Evolutionary conservation across 805 yeast species (phyloP), one percentile per base, ranked within the genome.

Genomic region (Lipomyces kockii): DNA sequence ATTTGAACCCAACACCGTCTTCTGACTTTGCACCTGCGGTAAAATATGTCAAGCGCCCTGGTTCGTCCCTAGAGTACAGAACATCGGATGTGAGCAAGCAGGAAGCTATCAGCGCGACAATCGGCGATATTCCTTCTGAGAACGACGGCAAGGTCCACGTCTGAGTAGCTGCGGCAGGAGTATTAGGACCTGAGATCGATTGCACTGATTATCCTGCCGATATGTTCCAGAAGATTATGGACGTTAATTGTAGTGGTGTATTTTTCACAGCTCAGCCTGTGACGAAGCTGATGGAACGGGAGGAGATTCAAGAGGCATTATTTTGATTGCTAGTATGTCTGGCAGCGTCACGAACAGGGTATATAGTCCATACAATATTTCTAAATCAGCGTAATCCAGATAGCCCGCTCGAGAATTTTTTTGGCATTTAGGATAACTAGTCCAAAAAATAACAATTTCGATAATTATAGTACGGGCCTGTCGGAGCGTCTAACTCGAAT

Each of bases 301-400:
- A 80, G 65, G 60, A 62, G 14, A 88, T 88, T 70, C 86, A 4
- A 95, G 95, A 27, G 87, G 91, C 2, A 81, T 90, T 71, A 85
- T 90, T 66, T 81, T 88, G 75, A 90, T 94, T 1, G 90, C 91
- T 0, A 88, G 93, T 29, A 90, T 90, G 88, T 86, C 91, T 27
- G 94, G 88, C 3, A 87, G 85, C 76, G 86, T 90, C 71, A 89
- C 84, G 70, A 90, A 90, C 75, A 85, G 87, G 65, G 94, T 92
- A 29, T 89, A 88, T 74, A 80, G 27, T 25, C 83, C 87, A 7
- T 88, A 89, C 78, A 88, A 89, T 74, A 86, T 88, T 11, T 86
- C 89, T 65, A 89, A 88, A 77, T 91, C 92, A 39, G 92, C 87
- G 87, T 88, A 22, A 73, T 85, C 66, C 91, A 88, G 72, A 81